These are phyloP conservation scores for Radiomyces spectabilis DNA, from an alignment of 192 early-diverging fungal genomes.

Conservation along the genomic window DNA sequence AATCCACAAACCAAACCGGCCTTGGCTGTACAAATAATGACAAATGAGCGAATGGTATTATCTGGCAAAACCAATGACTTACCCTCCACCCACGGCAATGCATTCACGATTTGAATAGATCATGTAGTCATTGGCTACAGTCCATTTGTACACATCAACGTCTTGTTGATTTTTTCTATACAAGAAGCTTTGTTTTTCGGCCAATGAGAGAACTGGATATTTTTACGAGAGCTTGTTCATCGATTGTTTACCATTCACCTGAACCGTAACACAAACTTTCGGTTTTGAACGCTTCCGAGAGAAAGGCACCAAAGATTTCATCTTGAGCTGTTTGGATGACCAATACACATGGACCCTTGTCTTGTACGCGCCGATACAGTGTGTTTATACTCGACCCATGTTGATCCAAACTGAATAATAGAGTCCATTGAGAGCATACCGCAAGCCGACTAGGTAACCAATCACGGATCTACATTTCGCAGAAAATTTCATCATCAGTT, in stretches of 20 bases:
- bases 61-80: not conserved
- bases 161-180: slow-evolving; percentile 49
- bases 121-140: slow-evolving; percentile 71
- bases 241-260: slow-evolving; percentile 57
- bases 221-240: not conserved
- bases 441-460: slow-evolving; percentile 66
- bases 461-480: slow-evolving; percentile 5
- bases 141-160: slow-evolving; percentile 51
- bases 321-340: slow-evolving; percentile 56
- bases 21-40: slow-evolving; percentile 31
- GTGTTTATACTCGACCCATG: slow-evolving; percentile 88
- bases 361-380: slow-evolving; percentile 52
- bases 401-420: slow-evolving; percentile 87
- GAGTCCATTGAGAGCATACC: slow-evolving; percentile 65
- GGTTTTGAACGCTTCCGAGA: slow-evolving; percentile 56
- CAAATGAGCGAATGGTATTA: not conserved
- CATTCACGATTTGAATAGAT: slow-evolving; percentile 63
- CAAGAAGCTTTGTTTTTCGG: slow-evolving; percentile 45
- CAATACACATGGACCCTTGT: slow-evolving; percentile 57
- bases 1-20: slow-evolving; percentile 71
- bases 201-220: not conserved
- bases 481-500: not conserved
- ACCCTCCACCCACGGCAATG: slow-evolving; percentile 70
- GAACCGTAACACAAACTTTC: slow-evolving; percentile 64
- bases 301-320: slow-evolving; percentile 66